phyloP scores from a whole-genome alignment of 2,329 filamentous ascomycete genomes.

The Cladosporium sp. region DNA sequence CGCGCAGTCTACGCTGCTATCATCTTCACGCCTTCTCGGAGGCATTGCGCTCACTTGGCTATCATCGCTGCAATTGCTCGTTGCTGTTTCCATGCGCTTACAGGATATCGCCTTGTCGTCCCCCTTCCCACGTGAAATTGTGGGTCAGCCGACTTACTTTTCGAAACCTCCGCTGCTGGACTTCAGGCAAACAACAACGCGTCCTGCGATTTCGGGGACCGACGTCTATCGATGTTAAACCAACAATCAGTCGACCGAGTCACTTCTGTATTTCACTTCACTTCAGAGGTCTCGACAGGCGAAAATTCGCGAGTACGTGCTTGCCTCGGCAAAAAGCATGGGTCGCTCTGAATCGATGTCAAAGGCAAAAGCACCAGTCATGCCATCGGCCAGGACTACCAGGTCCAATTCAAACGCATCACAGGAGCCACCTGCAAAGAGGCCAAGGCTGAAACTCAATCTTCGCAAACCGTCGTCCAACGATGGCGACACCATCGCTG shows the following conservation, averaged over 20 bases:
- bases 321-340: slow-evolving; percentile 26
- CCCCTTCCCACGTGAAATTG: slow-evolving; percentile 2
- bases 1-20: not conserved
- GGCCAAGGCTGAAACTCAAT: slow-evolving; percentile 25
- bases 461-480: slow-evolving; percentile 17
- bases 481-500: slow-evolving; percentile 21
- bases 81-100: not conserved
- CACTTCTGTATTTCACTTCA: slow-evolving; percentile 28
- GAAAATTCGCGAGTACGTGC: slow-evolving; percentile 26
- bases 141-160: slow-evolving; percentile 13
- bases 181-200: slow-evolving; percentile 8
- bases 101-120: not conserved
- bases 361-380: not conserved
- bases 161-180: slow-evolving; percentile 11
- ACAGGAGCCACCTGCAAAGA: slow-evolving; percentile 4
- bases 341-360: not conserved
- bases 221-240: slow-evolving; percentile 1
- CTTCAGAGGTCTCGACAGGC: slow-evolving; percentile 23
- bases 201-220: not conserved
- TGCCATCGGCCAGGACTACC: not conserved
- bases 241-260: not conserved
- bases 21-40: not conserved
- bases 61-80: not conserved
- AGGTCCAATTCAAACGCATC: slow-evolving; percentile 1
- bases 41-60: not conserved